Evolutionary conservation across 129 eudicot genomes (phyloP).

Genomic region (Flaveria bidentis): DNA sequence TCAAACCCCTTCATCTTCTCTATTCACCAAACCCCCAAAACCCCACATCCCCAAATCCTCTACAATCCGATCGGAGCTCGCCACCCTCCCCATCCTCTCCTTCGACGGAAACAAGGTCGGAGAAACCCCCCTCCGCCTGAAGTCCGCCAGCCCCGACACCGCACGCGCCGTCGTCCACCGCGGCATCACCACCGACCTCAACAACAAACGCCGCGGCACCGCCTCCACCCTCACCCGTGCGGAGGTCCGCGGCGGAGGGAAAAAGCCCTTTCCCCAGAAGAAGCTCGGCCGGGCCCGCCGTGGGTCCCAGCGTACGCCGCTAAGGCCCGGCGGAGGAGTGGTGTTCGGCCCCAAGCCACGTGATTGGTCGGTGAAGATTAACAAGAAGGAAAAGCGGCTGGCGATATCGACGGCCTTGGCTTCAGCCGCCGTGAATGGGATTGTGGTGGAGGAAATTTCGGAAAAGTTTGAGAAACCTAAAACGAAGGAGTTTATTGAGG

Average conservation of each 20-base stretch:
- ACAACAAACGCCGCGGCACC: slow-evolving; percentile 86
- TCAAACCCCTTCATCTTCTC: slow-evolving; percentile 28
- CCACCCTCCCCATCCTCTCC: slow-evolving; percentile 86
- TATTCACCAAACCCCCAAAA: slow-evolving; percentile 41
- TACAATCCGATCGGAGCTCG: slow-evolving; percentile 44
- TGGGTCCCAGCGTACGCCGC: slow-evolving; percentile 84
- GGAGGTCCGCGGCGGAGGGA: slow-evolving; percentile 93
- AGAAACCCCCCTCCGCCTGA: slow-evolving; percentile 64
- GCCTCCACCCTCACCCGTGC: slow-evolving; percentile 97
- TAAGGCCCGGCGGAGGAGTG: slow-evolving; percentile 93
- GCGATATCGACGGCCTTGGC: slow-evolving; percentile 86
- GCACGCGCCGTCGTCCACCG: slow-evolving; percentile 99
- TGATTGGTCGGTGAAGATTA: slow-evolving; percentile 86
- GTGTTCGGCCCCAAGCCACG: slow-evolving; percentile 91
- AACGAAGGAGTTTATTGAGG: slow-evolving; percentile 74
- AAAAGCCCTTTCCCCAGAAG: slow-evolving; percentile 83
- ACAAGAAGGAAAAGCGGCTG: slow-evolving; percentile 72
- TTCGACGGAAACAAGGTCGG: slow-evolving; percentile 79
- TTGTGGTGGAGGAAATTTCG: slow-evolving; percentile 83
- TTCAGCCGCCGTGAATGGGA: slow-evolving; percentile 57
- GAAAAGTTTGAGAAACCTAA: slow-evolving; percentile 80
- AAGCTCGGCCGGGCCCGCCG: slow-evolving; percentile 90
- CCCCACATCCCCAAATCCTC: slow-evolving; percentile 28
- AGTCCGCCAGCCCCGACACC: slow-evolving; percentile 79
- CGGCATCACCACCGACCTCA: slow-evolving; percentile 79